phyloP scores from a whole-genome alignment of 2,329 filamentous ascomycete species.

The Sordariomycetes sp. region DNA sequence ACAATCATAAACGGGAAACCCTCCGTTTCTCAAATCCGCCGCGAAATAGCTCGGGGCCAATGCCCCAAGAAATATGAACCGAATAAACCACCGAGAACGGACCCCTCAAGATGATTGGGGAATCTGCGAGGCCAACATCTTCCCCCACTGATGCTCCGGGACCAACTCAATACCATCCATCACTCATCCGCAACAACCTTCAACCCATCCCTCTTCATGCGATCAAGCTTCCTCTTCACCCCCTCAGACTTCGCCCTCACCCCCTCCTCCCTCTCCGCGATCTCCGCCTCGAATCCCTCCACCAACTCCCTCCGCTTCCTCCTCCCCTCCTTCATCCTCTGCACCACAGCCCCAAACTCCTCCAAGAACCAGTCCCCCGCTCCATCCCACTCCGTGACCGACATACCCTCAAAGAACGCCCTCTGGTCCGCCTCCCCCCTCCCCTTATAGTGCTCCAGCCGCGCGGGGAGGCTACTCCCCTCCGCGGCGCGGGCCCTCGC shows the following conservation, averaged over 20 bases:
- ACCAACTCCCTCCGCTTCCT: conserved; percentile 35
- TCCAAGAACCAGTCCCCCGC: conserved; percentile 47
- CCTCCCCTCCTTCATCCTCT: conserved; percentile 31
- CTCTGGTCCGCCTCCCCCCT: conserved; percentile 31
- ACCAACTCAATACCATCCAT: not conserved
- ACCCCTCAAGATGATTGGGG: not conserved
- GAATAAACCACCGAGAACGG: not conserved
- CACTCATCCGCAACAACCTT: conserved; percentile 33
- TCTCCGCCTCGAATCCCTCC: conserved; percentile 38
- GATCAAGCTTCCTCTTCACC: conserved; percentile 40
- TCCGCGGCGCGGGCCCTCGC: conserved; percentile 12
- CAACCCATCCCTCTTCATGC: conserved; percentile 42
- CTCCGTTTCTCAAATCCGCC: too few species aligned
- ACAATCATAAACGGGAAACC: not conserved
- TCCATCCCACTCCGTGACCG: conserved; percentile 43
- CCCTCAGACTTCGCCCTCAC: conserved; percentile 37
- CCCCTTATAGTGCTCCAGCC: conserved; percentile 34
- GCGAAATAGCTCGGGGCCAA: not conserved
- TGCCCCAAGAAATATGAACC: not conserved
- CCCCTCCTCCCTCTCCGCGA: conserved; percentile 38
- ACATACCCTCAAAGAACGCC: conserved; percentile 37
- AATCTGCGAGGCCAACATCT: not conserved
- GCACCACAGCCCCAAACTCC: conserved; percentile 36
- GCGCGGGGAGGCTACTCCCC: conserved; percentile 27
- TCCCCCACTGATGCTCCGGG: not conserved